phyloP scores from a whole-genome alignment of 495 filamentous ascomycete species.

The Penicillium paradoxum region DNA sequence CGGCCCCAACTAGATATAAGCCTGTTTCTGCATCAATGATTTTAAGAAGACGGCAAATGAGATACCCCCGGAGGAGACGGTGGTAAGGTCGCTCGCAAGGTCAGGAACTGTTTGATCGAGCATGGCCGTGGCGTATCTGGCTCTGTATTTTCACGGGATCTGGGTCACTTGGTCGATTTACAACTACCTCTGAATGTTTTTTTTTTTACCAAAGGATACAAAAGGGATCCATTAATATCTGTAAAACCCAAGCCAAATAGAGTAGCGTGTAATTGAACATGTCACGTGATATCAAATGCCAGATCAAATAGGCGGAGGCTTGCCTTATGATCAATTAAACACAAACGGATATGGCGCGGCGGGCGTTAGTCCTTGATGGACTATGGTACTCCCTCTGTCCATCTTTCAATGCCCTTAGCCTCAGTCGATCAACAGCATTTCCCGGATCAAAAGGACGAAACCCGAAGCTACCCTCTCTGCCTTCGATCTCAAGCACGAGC shows the following conservation, averaged over 20 bases:
- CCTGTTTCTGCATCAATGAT: conserved; percentile 12
- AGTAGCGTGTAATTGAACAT: not conserved
- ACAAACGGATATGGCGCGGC: conserved; percentile 40
- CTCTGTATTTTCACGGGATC: conserved; percentile 39
- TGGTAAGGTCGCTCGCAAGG: conserved; percentile 26
- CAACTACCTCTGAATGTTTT: conserved; percentile 17
- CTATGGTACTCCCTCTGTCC: conserved; percentile 67
- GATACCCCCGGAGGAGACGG: conserved; percentile 40
- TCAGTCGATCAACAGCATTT: conserved; percentile 12
- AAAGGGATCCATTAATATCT: not conserved
- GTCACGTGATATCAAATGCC: conserved; percentile 17
- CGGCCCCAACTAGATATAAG: conserved; percentile 21
- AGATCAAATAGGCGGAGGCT: conserved; percentile 11
- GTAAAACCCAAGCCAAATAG: not conserved
- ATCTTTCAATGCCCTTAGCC: conserved; percentile 33
- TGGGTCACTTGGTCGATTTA: conserved; percentile 26
- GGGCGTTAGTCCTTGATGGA: conserved; percentile 51
- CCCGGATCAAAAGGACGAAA: conserved; percentile 10
- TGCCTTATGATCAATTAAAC: not conserved
- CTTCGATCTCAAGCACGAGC: conserved; percentile 6
- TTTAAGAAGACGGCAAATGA: conserved; percentile 27
- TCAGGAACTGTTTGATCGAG: conserved; percentile 35
- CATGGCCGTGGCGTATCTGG: conserved; percentile 46
- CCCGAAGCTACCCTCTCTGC: conserved; percentile 1
- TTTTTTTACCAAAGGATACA: conserved; percentile 6